These are phyloP conservation scores for Cubamyces sp. DNA, from an alignment of 768 basidiomycete genomes.

Conservation along the genomic window DNA sequence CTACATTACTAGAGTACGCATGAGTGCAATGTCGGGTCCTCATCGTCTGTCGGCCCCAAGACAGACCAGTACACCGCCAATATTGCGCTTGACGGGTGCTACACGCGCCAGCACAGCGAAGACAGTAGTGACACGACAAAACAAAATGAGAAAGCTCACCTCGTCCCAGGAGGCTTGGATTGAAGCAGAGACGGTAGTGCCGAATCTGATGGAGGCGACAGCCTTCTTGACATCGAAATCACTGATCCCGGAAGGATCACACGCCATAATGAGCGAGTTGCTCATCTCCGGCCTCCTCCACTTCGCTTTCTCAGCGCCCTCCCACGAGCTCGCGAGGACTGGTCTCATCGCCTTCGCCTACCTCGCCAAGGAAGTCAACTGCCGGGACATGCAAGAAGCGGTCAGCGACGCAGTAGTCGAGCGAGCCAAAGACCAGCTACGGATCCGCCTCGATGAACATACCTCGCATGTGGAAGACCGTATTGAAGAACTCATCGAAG, in stretches of 20 bases:
- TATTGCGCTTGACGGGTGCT: background rate
- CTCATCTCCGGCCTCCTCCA: constrained; percentile 14
- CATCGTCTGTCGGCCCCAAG: background rate
- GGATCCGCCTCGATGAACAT: constrained; percentile 4
- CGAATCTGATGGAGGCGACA: background rate
- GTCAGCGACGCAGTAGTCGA: background rate
- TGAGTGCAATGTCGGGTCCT: background rate
- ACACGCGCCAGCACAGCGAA: background rate
- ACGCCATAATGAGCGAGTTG: constrained; percentile 1
- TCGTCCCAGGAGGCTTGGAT: background rate
- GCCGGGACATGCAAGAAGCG: background rate
- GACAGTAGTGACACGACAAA: background rate
- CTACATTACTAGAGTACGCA: background rate
- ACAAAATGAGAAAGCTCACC: background rate
- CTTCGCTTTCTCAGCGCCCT: background rate
- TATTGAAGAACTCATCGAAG: background rate
- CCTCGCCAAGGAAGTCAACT: background rate
- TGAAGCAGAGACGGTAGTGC: background rate
- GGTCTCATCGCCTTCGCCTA: constrained; percentile 13
- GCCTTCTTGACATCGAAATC: background rate
- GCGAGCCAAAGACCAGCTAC: constrained; percentile 6
- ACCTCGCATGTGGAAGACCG: background rate
- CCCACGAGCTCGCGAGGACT: background rate
- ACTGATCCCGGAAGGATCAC: constrained; percentile 8
- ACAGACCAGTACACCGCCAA: constrained; percentile 4